Evolutionary conservation across 352 stramenopile genomes (phyloP).

Genomic region (Blastocystis hominis): DNA sequence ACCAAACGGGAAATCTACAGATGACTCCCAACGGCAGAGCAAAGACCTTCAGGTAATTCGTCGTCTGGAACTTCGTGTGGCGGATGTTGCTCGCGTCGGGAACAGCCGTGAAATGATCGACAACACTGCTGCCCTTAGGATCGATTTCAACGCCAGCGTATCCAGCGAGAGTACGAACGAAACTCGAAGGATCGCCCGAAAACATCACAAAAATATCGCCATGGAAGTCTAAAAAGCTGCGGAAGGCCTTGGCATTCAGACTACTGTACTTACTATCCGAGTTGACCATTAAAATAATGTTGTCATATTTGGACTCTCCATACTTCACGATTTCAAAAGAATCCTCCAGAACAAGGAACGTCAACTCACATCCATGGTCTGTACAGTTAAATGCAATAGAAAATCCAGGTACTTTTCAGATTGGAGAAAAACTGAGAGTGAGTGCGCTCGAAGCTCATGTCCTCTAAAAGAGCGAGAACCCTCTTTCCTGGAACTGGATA

Average conservation of each 20-base stretch:
- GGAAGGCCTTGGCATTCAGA: slow-evolving; percentile 63
- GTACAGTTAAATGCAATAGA: not conserved
- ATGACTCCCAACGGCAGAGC: slow-evolving; percentile 65
- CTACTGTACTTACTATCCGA: slow-evolving; percentile 68
- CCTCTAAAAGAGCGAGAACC: slow-evolving; percentile 2
- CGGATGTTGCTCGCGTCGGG: slow-evolving; percentile 67
- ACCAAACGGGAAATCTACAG: slow-evolving; percentile 61
- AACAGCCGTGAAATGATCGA: slow-evolving; percentile 74
- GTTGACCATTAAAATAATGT: slow-evolving; percentile 74
- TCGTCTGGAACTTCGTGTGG: slow-evolving; percentile 70
- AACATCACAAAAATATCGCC: slow-evolving; percentile 70
- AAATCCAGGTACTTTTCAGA: not conserved
- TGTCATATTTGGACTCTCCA: slow-evolving; percentile 75
- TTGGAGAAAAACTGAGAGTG: slow-evolving; percentile 38
- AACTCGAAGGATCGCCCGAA: slow-evolving; percentile 70
- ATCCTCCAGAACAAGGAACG: not conserved
- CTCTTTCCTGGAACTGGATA: slow-evolving; percentile 13
- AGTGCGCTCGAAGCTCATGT: not conserved
- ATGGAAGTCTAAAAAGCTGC: slow-evolving; percentile 71
- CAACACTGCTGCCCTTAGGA: slow-evolving; percentile 74
- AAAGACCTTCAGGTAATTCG: slow-evolving; percentile 67
- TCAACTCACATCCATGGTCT: slow-evolving; percentile 6
- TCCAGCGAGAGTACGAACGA: slow-evolving; percentile 73
- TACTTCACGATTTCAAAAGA: slow-evolving; percentile 67
- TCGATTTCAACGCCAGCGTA: slow-evolving; percentile 77